Evolutionary conservation across 371 early-diverging fungal species (phyloP).

Genomic region (Cokeromyces recurvatus): DNA sequence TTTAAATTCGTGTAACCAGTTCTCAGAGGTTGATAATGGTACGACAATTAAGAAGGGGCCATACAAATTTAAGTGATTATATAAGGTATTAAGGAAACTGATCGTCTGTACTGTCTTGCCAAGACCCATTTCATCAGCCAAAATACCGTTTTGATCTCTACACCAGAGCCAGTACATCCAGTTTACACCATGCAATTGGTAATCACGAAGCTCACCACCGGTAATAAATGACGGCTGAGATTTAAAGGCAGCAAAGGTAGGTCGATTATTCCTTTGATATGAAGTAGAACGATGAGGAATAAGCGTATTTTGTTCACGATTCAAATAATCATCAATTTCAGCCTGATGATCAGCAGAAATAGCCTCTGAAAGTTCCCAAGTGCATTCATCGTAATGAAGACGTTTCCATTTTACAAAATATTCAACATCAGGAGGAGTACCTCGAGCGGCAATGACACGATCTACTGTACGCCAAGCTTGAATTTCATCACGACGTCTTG

Average conservation of each 20-base stretch:
- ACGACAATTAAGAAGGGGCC: conserved; percentile 97
- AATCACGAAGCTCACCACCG: conserved; percentile 94
- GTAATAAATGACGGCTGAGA: conserved; percentile 80
- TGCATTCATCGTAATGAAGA: conserved; percentile 82
- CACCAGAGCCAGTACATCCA: conserved; percentile 99
- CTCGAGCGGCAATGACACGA: conserved; percentile 75
- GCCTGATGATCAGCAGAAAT: conserved; percentile 62
- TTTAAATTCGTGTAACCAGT: conserved; percentile 93
- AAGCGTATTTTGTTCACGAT: conserved; percentile 64
- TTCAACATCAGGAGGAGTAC: conserved; percentile 48
- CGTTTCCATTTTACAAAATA: conserved; percentile 93
- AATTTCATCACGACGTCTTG: conserved; percentile 77
- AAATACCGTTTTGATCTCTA: conserved; percentile 90
- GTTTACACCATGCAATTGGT: conserved; percentile 96
- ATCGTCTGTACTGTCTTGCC: conserved; percentile 99
- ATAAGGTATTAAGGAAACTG: conserved; percentile 92
- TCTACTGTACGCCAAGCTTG: conserved; percentile 86
- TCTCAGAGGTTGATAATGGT: conserved; percentile 90
- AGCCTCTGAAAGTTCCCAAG: conserved; percentile 82
- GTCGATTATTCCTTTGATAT: conserved; percentile 54
- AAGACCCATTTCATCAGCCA: conserved; percentile 94
- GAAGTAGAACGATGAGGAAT: conserved; percentile 70
- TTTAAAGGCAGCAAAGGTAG: conserved; percentile 69
- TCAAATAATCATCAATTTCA: conserved; percentile 83
- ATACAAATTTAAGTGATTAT: conserved; percentile 75